phyloP scores from a whole-genome alignment of 805 yeast species.

The Yarrowia sp. region DNA sequence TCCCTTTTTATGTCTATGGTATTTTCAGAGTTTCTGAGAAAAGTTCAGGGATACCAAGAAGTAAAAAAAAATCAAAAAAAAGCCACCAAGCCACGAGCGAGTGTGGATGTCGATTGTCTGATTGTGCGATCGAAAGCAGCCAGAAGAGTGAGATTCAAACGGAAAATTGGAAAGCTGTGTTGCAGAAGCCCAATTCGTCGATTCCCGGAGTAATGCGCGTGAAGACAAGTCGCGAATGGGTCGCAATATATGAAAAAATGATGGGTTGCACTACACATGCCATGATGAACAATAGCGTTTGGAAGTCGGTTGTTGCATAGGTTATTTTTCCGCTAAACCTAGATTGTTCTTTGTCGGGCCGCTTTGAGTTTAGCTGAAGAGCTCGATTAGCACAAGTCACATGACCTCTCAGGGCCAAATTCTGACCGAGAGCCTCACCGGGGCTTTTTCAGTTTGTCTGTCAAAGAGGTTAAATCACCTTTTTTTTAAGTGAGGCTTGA shows the following conservation, averaged over 20 bases:
- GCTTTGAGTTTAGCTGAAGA: not conserved
- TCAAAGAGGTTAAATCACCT: not conserved
- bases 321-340: constrained; percentile 20
- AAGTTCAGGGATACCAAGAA: not conserved
- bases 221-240: not conserved
- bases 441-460: not conserved
- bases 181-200: not conserved
- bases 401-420: not conserved
- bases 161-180: too few species aligned
- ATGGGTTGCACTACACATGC: constrained; percentile 22
- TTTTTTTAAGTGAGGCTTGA: not conserved
- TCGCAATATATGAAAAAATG: not conserved
- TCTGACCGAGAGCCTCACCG: not conserved
- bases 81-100: constrained; percentile 20
- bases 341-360: not conserved
- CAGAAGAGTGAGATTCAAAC: too few species aligned
- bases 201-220: not conserved
- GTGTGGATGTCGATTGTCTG: not conserved
- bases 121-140: too few species aligned
- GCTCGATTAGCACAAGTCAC: constrained; percentile 20
- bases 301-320: not conserved
- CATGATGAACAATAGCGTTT: not conserved
- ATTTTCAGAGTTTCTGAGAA: not conserved
- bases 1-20: not conserved
- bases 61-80: not conserved